Evolutionary conservation across 202 grass and related monocot genomes (phyloP).

Genomic region (Setaria italica): DNA sequence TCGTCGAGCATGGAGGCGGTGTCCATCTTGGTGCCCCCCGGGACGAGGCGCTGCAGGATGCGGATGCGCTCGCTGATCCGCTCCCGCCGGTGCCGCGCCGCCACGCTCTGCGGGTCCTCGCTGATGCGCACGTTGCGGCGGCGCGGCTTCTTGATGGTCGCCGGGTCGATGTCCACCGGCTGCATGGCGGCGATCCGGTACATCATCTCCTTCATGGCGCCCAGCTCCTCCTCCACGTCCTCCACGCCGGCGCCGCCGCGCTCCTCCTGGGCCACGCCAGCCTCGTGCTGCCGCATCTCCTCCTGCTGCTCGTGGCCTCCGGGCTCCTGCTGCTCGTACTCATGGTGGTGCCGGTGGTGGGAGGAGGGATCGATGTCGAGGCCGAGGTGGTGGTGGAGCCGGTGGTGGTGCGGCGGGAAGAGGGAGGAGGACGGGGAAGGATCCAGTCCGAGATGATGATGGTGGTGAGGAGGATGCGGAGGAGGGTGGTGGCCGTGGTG

Average conservation of each 20-base stretch:
- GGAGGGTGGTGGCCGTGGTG: slow-evolving; percentile 4
- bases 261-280: not conserved
- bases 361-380: slow-evolving; percentile 59
- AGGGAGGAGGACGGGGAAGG: slow-evolving; percentile 50
- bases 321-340: slow-evolving; percentile 25
- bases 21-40: slow-evolving; percentile 99
- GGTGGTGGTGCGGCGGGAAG: slow-evolving; percentile 41
- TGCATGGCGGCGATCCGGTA: slow-evolving; percentile 98
- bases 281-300: slow-evolving; percentile 30
- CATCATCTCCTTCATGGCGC: slow-evolving; percentile 99
- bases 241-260: slow-evolving; percentile 19
- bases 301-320: slow-evolving; percentile 21
- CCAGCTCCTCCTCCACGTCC: slow-evolving; percentile 73
- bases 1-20: slow-evolving; percentile 98
- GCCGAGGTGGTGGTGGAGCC: slow-evolving; percentile 24
- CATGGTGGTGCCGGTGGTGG: slow-evolving; percentile 52
- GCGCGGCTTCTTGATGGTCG: slow-evolving; percentile 83
- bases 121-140: slow-evolving; percentile 96
- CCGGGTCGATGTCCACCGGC: slow-evolving; percentile 92
- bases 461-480: not conserved
- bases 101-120: slow-evolving; percentile 94
- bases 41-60: slow-evolving; percentile 94
- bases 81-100: slow-evolving; percentile 87
- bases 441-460: slow-evolving; percentile 36
- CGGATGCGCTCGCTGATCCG: slow-evolving; percentile 95